These are phyloP conservation scores for Nothomitra cinnamomea DNA, from an alignment of 2,329 filamentous ascomycete genomes.

Conservation along the genomic window DNA sequence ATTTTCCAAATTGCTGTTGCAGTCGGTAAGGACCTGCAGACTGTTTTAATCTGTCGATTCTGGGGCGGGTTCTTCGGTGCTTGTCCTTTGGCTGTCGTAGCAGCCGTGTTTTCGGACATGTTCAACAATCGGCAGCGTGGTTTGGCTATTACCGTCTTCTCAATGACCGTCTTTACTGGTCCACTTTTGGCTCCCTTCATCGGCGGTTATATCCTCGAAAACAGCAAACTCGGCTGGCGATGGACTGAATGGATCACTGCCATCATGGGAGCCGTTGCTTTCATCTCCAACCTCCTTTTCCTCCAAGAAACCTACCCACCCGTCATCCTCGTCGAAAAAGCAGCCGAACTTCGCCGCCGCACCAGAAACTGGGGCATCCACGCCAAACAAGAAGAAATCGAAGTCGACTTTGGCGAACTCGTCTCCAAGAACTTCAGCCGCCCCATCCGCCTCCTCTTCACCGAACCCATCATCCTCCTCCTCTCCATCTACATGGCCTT, in stretches of 20 bases:
- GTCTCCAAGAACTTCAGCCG: conserved; percentile 35
- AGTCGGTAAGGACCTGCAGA: conserved; percentile 33
- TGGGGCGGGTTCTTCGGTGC: conserved; percentile 36
- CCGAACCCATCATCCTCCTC: conserved; percentile 26
- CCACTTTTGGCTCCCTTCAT: conserved; percentile 36
- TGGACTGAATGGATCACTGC: conserved; percentile 37
- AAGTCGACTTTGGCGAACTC: conserved; percentile 32
- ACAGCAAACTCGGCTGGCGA: conserved; percentile 32
- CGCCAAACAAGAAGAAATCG: conserved; percentile 38
- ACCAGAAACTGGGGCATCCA: conserved; percentile 46
- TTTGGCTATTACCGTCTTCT: conserved; percentile 31
- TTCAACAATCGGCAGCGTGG: conserved; percentile 31
- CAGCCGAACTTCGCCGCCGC: conserved; percentile 33
- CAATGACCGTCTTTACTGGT: conserved; percentile 34
- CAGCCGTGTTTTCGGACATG: conserved; percentile 39
- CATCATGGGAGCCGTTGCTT: conserved; percentile 37
- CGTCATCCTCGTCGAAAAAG: conserved; percentile 38
- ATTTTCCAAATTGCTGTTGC: conserved; percentile 33
- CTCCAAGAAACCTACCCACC: conserved; percentile 41
- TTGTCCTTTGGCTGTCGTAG: conserved; percentile 34
- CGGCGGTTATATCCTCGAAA: conserved; percentile 35
- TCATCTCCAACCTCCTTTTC: conserved; percentile 33
- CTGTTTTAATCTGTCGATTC: conserved; percentile 34
- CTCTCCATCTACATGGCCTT: conserved; percentile 29
- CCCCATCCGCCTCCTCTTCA: conserved; percentile 25